These are phyloP conservation scores for Diaporthe ampelina DNA, from an alignment of 2,329 filamentous ascomycete genomes.

Conservation along the genomic window DNA sequence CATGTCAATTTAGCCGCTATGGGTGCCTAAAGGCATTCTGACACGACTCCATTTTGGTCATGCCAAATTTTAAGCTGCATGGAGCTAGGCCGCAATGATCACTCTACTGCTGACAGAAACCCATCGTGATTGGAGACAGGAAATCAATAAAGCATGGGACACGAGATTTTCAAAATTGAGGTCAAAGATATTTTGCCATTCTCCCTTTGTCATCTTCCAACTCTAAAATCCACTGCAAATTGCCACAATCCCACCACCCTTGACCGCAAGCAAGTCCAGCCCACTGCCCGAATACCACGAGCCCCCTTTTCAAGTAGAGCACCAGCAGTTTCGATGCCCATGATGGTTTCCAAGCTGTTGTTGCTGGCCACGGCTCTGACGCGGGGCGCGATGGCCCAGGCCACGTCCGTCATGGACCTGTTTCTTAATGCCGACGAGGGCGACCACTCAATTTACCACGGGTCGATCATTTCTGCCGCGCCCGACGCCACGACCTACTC, in stretches of 20 bases:
- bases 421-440: slow-evolving; percentile 28
- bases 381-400: slow-evolving; percentile 7
- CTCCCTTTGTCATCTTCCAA: background rate
- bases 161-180: no score
- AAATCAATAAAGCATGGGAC: no score
- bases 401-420: slow-evolving; percentile 31
- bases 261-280: background rate
- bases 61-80: background rate
- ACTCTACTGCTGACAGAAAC: background rate
- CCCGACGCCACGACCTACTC: slow-evolving; percentile 27
- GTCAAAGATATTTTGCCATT: background rate
- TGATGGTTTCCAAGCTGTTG: background rate
- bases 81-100: background rate
- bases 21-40: background rate
- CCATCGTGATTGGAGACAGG: background rate
- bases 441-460: background rate
- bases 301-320: background rate
- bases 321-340: background rate
- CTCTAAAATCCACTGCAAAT: no score
- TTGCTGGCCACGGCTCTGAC: background rate
- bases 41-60: background rate
- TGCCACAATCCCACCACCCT: background rate
- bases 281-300: background rate
- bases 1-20: background rate
- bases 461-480: slow-evolving; percentile 27